phyloP scores from a whole-genome alignment of 768 basidiomycete species.

The Gloeopeniophorella convolvens region DNA sequence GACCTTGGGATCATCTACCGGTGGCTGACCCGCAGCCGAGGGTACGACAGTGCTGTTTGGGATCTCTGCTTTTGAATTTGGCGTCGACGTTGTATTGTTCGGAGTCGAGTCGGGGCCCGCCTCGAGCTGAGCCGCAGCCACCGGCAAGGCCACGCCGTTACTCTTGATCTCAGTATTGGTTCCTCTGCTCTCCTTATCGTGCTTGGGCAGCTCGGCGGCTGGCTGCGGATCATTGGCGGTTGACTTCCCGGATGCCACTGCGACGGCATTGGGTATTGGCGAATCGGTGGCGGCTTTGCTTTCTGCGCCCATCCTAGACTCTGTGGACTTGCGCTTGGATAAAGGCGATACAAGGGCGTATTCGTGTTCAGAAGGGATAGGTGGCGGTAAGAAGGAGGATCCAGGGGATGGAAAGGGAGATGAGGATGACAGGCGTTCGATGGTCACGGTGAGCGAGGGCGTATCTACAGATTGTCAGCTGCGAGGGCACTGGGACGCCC shows the following conservation, averaged over 20 bases:
- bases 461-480: conserved; percentile 1
- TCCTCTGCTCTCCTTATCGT: background rate
- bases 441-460: conserved; percentile 13
- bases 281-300: conserved; percentile 3
- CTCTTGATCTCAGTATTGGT: background rate
- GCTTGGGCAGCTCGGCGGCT: background rate
- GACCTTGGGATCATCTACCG: too few relatives aligned
- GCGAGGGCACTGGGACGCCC: background rate
- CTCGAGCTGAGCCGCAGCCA: background rate
- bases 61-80: too few relatives aligned
- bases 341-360: conserved; percentile 48
- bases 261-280: background rate
- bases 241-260: background rate
- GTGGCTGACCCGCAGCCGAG: too few relatives aligned
- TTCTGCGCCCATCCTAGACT: conserved; percentile 16
- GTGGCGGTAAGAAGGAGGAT: conserved; percentile 63
- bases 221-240: background rate
- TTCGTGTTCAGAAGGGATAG: conserved; percentile 59
- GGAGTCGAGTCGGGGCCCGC: background rate
- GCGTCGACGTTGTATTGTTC: too few relatives aligned
- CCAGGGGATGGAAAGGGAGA: conserved; percentile 58
- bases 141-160: background rate
- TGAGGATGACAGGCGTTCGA: conserved; percentile 38
- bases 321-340: conserved; percentile 17
- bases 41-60: too few relatives aligned